Percentiles rank a stretch among this genome's conserved stretches.
Evolutionary conservation across 768 basidiomycete genomes (phyloP).

Genomic region (Megacollybia marginata): DNA sequence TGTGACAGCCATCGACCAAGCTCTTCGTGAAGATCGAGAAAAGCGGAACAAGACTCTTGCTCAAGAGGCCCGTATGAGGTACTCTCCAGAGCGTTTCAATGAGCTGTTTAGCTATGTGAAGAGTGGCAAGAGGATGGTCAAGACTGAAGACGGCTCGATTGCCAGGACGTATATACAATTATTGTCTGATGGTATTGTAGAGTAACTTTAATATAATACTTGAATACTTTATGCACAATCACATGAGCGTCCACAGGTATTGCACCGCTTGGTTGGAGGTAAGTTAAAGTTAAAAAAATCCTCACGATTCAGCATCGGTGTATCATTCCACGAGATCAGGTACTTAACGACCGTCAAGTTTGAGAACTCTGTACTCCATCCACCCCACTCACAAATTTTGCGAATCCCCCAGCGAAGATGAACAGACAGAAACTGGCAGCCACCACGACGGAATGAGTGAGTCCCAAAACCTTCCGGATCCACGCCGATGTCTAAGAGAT

Average conservation of each 20-base stretch:
- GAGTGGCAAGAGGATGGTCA: not conserved
- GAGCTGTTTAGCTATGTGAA: not conserved
- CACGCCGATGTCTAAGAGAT: conserved; percentile 29
- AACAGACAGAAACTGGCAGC: conserved; percentile 29
- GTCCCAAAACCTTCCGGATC: conserved; percentile 31
- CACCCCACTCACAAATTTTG: conserved; percentile 37
- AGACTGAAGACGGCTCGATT: not conserved
- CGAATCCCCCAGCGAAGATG: conserved; percentile 25
- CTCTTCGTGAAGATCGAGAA: not conserved
- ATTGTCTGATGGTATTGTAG: no score
- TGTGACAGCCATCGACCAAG: not conserved
- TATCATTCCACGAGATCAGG: conserved; percentile 32
- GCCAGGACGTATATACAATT: not conserved
- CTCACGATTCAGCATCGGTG: conserved; percentile 20
- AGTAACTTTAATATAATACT: not conserved
- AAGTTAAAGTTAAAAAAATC: conserved; percentile 28
- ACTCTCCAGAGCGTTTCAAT: no score
- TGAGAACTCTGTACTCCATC: conserved; percentile 34
- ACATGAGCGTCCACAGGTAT: conserved; percentile 22
- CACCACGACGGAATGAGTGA: conserved; percentile 33
- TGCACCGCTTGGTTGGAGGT: conserved; percentile 14
- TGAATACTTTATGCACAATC: conserved; percentile 16
- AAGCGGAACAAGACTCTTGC: not conserved
- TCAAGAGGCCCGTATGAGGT: not conserved
- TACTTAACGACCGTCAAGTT: conserved; percentile 34